phyloP scores from a whole-genome alignment of 1,284 basidiomycete genomes.

The Tilletia walkeri region DNA sequence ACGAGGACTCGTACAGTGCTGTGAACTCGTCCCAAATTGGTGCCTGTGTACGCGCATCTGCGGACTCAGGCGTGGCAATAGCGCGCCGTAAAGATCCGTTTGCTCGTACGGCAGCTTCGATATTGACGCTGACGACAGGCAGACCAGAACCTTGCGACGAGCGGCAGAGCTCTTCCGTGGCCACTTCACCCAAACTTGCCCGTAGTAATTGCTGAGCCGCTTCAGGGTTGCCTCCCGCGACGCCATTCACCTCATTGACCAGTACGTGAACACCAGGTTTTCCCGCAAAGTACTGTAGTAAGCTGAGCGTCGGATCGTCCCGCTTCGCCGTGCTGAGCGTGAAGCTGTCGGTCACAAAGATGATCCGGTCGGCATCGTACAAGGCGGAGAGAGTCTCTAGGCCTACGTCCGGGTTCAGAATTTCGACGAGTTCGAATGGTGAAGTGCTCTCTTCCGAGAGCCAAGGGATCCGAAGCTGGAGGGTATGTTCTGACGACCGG shows the following conservation, averaged over 20 bases:
- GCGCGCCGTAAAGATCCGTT: background rate
- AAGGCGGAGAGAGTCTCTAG: background rate
- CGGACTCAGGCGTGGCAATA: background rate
- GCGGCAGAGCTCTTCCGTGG: no score
- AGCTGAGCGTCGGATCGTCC: background rate
- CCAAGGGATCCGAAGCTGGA: background rate
- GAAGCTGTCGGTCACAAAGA: conserved; percentile 6
- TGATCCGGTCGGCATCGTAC: conserved; percentile 3
- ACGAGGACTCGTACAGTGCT: background rate
- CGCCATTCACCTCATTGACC: background rate
- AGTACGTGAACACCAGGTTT: background rate
- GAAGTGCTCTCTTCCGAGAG: background rate
- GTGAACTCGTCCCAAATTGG: conserved; percentile 3
- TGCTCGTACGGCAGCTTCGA: conserved; percentile 3
- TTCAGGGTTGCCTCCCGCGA: background rate
- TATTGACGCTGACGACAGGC: conserved; percentile 4
- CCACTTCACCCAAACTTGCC: no score
- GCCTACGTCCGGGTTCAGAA: background rate
- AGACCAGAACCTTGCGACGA: background rate
- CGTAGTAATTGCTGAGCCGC: no score
- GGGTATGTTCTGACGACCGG: background rate
- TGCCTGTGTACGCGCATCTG: background rate
- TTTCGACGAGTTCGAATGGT: background rate
- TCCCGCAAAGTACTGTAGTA: conserved; percentile 4
- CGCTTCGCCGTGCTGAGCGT: background rate